Evolutionary conservation across 2,329 filamentous ascomycete species (phyloP).

Genomic region (Diaporthe sp.): DNA sequence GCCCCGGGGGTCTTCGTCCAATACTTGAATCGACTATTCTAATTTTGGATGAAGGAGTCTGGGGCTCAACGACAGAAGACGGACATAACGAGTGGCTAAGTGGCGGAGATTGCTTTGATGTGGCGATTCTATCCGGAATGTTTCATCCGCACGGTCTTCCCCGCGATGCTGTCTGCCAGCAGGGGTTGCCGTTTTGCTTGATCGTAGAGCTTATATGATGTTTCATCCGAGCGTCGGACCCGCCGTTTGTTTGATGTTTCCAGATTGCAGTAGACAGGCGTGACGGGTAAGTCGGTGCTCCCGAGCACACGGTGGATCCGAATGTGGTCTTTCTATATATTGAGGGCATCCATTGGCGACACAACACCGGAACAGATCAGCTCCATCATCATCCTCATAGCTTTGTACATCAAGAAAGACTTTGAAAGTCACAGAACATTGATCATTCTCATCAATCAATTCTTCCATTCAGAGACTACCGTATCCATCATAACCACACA

Average conservation of each 20-base stretch:
- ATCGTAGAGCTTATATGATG: background rate
- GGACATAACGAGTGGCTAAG: background rate
- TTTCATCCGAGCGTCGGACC: slow-evolving; percentile 11
- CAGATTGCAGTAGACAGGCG: background rate
- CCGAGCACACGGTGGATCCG: background rate
- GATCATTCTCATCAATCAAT: background rate
- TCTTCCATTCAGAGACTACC: background rate
- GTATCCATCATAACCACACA: background rate
- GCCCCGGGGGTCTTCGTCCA: background rate
- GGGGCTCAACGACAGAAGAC: background rate
- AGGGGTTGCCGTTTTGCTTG: background rate
- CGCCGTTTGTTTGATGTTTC: slow-evolving; percentile 11
- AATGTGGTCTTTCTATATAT: background rate
- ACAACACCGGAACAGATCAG: background rate
- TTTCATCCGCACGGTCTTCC: slow-evolving; percentile 9
- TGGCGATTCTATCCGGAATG: background rate
- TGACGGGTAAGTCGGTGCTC: background rate
- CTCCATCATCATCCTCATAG: background rate
- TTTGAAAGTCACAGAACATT: background rate
- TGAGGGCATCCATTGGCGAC: background rate
- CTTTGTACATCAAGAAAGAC: background rate
- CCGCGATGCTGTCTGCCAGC: background rate
- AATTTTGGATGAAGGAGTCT: background rate
- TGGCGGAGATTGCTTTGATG: background rate
- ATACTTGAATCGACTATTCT: background rate